These are phyloP conservation scores for Orbilia ellipsospora DNA, from an alignment of 2,329 filamentous ascomycete species.

Conservation along the genomic window DNA sequence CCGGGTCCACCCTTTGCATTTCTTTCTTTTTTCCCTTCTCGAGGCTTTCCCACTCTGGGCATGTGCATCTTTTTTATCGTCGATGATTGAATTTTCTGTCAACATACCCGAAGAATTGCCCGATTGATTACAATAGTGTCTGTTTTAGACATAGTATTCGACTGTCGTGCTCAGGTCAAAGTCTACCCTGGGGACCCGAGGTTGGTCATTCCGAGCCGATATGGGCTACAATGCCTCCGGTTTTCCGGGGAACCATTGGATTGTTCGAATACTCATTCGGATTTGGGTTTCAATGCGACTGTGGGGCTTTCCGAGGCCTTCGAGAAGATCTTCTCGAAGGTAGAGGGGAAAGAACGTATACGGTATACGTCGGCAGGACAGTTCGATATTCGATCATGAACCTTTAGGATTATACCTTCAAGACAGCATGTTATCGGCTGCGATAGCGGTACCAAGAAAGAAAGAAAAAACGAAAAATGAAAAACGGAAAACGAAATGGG, in stretches of 20 bases:
- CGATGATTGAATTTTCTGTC: slow-evolving; percentile 6
- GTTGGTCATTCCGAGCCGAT: slow-evolving; percentile 52
- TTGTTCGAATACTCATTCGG: slow-evolving; percentile 46
- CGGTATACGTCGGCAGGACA: slow-evolving; percentile 41
- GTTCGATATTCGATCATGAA: slow-evolving; percentile 23
- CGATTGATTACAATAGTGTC: slow-evolving; percentile 35
- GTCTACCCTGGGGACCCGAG: slow-evolving; percentile 36
- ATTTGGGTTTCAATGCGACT: slow-evolving; percentile 28
- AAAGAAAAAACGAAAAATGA: background rate
- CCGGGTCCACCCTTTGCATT: background rate
- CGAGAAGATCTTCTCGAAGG: slow-evolving; percentile 46
- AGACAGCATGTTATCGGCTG: slow-evolving; percentile 31
- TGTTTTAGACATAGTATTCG: slow-evolving; percentile 21
- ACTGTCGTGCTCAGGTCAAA: slow-evolving; percentile 4
- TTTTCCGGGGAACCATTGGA: slow-evolving; percentile 43
- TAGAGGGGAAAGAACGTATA: slow-evolving; percentile 18
- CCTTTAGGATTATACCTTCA: slow-evolving; percentile 49
- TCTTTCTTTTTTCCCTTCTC: background rate
- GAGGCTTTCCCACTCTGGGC: background rate
- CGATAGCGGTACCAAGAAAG: slow-evolving; percentile 9
- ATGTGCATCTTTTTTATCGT: background rate
- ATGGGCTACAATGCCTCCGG: slow-evolving; percentile 36
- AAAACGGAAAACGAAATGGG: background rate
- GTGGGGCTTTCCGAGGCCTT: slow-evolving; percentile 23
- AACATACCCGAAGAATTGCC: slow-evolving; percentile 41